Evolutionary conservation across 2,329 filamentous ascomycete genomes (phyloP).

Genomic region (Trichoderma lentiforme): DNA sequence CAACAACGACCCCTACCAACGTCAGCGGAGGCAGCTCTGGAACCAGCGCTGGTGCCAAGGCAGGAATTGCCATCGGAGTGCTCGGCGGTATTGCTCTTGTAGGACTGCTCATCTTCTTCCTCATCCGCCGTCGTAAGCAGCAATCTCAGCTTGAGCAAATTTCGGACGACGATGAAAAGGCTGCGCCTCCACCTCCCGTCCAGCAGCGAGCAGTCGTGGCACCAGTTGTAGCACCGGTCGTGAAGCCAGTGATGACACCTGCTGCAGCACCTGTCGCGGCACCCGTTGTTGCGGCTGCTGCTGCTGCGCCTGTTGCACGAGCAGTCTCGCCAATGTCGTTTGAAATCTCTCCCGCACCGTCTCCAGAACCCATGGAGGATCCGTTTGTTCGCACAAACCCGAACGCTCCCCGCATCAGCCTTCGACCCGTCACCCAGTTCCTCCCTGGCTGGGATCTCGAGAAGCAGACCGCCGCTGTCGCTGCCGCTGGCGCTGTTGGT

Average conservation of each 20-base stretch:
- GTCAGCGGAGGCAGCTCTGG: constrained; percentile 17
- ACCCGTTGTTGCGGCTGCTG: neutral
- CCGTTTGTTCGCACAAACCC: constrained; percentile 30
- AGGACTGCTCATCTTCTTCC: constrained; percentile 65
- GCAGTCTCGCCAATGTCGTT: neutral
- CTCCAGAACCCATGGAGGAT: constrained; percentile 26
- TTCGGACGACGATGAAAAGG: constrained; percentile 62
- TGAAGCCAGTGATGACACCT: neutral
- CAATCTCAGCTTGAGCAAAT: constrained; percentile 48
- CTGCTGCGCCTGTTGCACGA: neutral
- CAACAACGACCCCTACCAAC: constrained; percentile 1
- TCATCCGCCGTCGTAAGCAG: constrained; percentile 69
- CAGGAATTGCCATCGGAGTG: constrained; percentile 81
- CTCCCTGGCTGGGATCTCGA: constrained; percentile 58
- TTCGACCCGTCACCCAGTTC: constrained; percentile 82
- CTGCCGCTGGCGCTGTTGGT: constrained; percentile 18
- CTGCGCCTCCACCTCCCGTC: constrained; percentile 19
- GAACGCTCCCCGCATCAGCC: constrained; percentile 74
- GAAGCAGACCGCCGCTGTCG: constrained; percentile 43
- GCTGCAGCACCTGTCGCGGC: neutral
- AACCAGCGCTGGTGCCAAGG: constrained; percentile 53
- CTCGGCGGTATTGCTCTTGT: constrained; percentile 65
- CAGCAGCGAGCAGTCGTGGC: constrained; percentile 25
- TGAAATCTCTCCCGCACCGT: neutral
- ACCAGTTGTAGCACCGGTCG: neutral